Evolutionary conservation across 2,329 filamentous ascomycete genomes (phyloP), one percentile per base, ranked within the genome.

Genomic region (Fusarium pininemorale): DNA sequence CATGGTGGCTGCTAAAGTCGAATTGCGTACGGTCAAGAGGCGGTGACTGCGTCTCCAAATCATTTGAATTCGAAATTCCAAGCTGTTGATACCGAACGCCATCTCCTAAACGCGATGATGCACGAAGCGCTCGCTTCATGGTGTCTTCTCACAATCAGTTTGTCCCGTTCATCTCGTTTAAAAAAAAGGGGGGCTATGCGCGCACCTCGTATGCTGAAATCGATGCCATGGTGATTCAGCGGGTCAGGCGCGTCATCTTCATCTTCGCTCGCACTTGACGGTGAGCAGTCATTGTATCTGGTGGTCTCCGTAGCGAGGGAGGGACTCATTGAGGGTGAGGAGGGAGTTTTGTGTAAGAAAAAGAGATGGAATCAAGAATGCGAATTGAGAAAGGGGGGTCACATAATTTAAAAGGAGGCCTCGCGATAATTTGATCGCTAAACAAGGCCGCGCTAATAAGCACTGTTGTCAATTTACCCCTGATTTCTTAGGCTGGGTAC

Each of bases 31-130:
- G 69, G 20, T 74, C 71, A 58, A 63, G 47, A 41, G 72, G 56
- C 37, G 64, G 63, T 32, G 75, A 59, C 63, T 78, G 76, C 9
- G 74, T 78, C 24, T 78, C 76, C 28, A 78, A n/a, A 30, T 78
- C 76, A 60, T 69, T 69, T 26, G 72, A 66, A 7, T 60, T 68
- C n/a, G 74, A 68, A 32, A 61, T 50, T 32, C 64, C 60, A 28
- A 77, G 59, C 50, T 75, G 74, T 18, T 76, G 74, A 26, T 77
- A 74, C 28, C 72, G 75, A 35, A 77, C 71, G 24, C 76, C 70
- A 22, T 76, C 75, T 37, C 71, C 72, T 54, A 76, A 53, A 58
- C 70, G 74, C 26, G 75, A 75, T 26, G 75, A 72, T 45, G 76
- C 64, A 60, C 75, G 72, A 30, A 77, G 75, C 37, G 76, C 70